Evolutionary conservation across 2,329 filamentous ascomycete species (phyloP), one percentile per base, ranked within the genome.

Genomic region (Aspergillus sp.): DNA sequence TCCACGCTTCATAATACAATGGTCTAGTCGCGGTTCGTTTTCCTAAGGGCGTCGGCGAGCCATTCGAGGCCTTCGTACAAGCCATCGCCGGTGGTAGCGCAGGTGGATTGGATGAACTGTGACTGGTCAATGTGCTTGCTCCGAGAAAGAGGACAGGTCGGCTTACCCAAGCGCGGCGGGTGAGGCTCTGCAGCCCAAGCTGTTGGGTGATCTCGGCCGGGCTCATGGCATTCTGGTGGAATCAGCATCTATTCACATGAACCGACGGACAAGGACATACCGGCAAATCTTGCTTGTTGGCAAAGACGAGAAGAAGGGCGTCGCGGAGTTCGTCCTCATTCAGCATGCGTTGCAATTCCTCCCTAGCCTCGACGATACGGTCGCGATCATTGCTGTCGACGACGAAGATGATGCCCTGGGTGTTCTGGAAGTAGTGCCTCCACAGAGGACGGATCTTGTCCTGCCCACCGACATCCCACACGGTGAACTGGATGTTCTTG

Each of bases 401-500:
- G 53, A 98, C 91, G 76, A 98, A 98, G 71, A 98, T 96, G 67
- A 98, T 89, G 65, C 91, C 91, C 71, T 98, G 91, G 51, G 91
- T 98, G 71, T 93, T 93, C 71, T 93, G 88, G 80, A 96, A 98
- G 75, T 98, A 98, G 70, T 96, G 91, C 73, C 91, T 86, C 91
- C 91, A 98, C 60, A 98, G 75, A 61, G 91, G 91, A 66, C 91
- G 80, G 64, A 98, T 98, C 84, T 96, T 96, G 80, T 98, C 91
- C 75, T 98, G 91, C 67, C 91, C 91, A 75, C 91, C 91, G 60
- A 98, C 91, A 74, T 96, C 91, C 91, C 91, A 98, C 64, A 98
- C 91, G 66, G 89, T 96, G 77, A 98, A 98, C 66, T 94, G 86
- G 58, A 94, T 95, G 79, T 98, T 98, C 79, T 95, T 95, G 77